Base-by-base conservation (phyloP, 306 rosid genomes). In the Medicago ruthenica region DNA sequence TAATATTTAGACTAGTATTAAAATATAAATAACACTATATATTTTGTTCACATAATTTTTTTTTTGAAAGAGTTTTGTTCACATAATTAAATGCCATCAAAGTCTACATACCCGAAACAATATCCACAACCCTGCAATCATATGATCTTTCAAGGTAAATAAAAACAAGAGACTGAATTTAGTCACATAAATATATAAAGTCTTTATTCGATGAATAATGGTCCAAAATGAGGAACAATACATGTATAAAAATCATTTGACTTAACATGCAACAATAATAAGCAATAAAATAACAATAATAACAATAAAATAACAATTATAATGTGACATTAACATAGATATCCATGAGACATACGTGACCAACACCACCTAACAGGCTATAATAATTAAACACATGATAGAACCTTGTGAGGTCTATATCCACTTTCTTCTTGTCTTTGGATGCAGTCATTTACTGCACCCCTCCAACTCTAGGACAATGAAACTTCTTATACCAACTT, bases 391-490 rank as follows among this genome's bases (percentile, higher is more conserved):
- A 71, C 85, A 83, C 65, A 74, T 84, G 89, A 85, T 81, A 64
- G 85, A 75, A 79, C 73, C 83, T 76, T 85, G 87, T 85, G 93
- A 75, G 91, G 95, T 85, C 78, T 62, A 55, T 81, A 84, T 91
- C 85, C 45, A 57, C 54, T 67, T 79, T 58, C 66, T 61, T 44
- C 14, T 67, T 58, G 44, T 83, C 48, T 58, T 71, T 78, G 68
- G 70, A 73, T 63, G 63, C 76, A 64, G 15, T 73, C 83, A 84
- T 81, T 81, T 83, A 81, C 57, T 72, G 78, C 72, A 63, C 11
- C 71, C 71, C 36, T 39, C 7, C 72, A 45, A 39, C 17, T 74
- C 16, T 69, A 31, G 73, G 63, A 44, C 81, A 61, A 48, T 73
- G 81, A 27, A 58, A 6, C 71, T 74, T 79, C 85, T 71, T 73